Base-by-base conservation (phyloP, 371 early-diverging fungal genomes). In the Nosema muscidifuracis region DNA sequence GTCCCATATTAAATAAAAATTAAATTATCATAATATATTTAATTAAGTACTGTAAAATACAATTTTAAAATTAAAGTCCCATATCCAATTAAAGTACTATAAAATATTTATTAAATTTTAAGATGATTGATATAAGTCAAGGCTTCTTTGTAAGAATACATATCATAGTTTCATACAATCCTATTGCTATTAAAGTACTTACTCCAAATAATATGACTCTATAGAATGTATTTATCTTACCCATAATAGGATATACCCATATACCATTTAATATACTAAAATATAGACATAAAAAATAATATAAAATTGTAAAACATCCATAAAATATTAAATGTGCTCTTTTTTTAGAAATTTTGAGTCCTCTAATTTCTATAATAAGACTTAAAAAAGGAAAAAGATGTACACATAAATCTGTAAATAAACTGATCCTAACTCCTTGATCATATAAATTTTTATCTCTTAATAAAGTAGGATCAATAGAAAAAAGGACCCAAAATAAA, bases 231-330 rank as follows among this genome's bases (percentile, higher is more conserved):
- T 22, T 16, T 30, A 67, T 26, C 16, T 55, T 42, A 15, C 67
- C 67, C 26, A 67, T 15, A n/a, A 67, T 40, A 2, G 67, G 67
- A 42, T 67, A 67, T 0, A 67, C 42, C 67, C 67, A 67, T 42
- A 15, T 43, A 31, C 36, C 18, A 44, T 67, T 67, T 36, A 55
- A 28, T 9, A 24, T 55, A 20, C 44, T 43, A 42, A 51, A 53
- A 53, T 53, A 53, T 9, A 26, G 24, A 42, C 61, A 61, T 3
- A 61, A 12, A 30, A 36, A n/a, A 38, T 61, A 61, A 42, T 61
- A 61, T 20, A 12, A 12, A 7, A 61, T 4, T 20, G 61, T 42
- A 61, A 61, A 61, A 1, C 28, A 20, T 3, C 28, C 18, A 38
- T 40, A 61, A 61, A 61, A 36, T 24, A 38, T 61, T 7, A 30